Evolutionary conservation across 768 basidiomycete species (phyloP), one percentile per base, ranked within the genome.

Genomic region (Podaxis sp.): DNA sequence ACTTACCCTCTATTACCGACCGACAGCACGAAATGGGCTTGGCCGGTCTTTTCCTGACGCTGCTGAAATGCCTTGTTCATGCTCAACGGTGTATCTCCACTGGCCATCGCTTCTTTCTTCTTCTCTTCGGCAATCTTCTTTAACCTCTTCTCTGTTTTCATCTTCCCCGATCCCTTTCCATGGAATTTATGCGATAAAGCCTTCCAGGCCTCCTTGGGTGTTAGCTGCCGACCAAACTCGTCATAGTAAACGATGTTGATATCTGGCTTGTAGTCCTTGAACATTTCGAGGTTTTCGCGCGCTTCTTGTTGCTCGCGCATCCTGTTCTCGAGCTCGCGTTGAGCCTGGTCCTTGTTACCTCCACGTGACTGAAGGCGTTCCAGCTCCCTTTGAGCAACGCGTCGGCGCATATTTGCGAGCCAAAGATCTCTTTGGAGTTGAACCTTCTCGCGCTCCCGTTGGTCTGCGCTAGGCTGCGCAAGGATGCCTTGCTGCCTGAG

Each of bases 91-190:
- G 96, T 98, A 77, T 99, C 97, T 1, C 94, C 93, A 68, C 94
- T 94, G 17, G 84, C 87, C 95, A 98, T 98, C 10, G 95, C 91
- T 63, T 87, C 86, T 72, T 94, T 85, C 81, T 97, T 98, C 74
- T 90, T 87, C 80, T 99, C 97, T 69, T 99, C 96, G n/a, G 89
- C 92, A 66, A 99, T 98, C 80, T 91, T 95, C 84, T 96, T 95
- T 66, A 98, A 71, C 64, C 94, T 84, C 75, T 98, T 98, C 81
- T 98, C 96, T 24, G 90, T 95, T 84, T 99, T 99, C 86, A 91
- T 93, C 79, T 90, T 92, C 11, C 97, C 97, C 0, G 92, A 93
- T 2, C 94, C 94, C 75, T 99, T 98, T 38, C 97, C 97, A 68
- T 99, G 97, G 86, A 99, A 99, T 72, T 93, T 92, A 74, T 99